phyloP scores from a whole-genome alignment of 2,329 filamentous ascomycete species.

The Pyrenochaeta sp. region DNA sequence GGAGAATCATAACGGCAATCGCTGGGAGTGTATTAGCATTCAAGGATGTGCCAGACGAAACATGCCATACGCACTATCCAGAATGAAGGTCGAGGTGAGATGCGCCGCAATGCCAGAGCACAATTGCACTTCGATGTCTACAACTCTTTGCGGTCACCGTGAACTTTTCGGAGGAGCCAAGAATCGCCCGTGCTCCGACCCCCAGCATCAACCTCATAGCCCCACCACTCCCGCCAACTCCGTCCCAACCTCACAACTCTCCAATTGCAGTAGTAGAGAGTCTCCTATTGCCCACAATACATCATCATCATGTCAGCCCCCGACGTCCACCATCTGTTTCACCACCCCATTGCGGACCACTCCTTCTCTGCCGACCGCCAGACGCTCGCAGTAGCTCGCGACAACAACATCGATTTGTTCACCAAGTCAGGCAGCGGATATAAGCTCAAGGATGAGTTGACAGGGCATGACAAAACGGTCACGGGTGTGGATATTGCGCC shows the following conservation, averaged over 20 bases:
- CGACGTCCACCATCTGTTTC: conserved; percentile 96
- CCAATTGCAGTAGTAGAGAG: conserved; percentile 81
- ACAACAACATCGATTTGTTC: conserved; percentile 91
- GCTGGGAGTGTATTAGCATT: conserved; percentile 1
- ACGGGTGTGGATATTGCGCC: conserved; percentile 97
- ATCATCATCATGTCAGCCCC: conserved; percentile 76
- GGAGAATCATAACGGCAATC: conserved; percentile 44
- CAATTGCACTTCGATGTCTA: conserved; percentile 7
- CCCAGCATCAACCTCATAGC: conserved; percentile 15
- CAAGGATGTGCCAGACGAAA: neutral
- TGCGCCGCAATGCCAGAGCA: neutral
- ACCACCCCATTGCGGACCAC: conserved; percentile 95
- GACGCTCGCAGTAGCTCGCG: conserved; percentile 88
- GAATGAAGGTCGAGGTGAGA: neutral
- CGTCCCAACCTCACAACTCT: conserved; percentile 9
- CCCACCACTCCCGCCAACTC: conserved; percentile 19
- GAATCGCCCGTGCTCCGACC: conserved; percentile 24
- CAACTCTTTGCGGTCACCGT: conserved; percentile 15
- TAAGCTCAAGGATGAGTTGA: conserved; percentile 88
- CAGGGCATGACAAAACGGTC: conserved; percentile 96
- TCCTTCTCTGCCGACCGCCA: conserved; percentile 94
- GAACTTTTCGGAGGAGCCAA: conserved; percentile 47
- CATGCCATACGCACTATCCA: neutral
- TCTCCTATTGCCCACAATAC: conserved; percentile 76
- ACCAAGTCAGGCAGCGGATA: conserved; percentile 75